phyloP scores from a whole-genome alignment of 169 alveolate genomes.

The Perkinsus marinus region DNA sequence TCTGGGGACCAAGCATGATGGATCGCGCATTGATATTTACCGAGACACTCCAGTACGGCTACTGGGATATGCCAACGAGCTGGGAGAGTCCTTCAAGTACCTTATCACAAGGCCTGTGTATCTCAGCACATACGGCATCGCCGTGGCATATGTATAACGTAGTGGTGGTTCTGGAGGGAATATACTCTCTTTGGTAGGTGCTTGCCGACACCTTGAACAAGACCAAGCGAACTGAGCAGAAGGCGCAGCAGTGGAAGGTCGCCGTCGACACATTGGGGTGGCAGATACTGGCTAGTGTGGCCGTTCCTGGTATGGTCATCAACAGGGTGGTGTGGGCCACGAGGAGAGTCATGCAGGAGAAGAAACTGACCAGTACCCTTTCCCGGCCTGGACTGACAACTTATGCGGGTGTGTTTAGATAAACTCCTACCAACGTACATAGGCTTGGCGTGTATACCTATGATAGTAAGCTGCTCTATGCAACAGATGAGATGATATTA shows the following conservation, averaged over 20 bases:
- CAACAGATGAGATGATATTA: not conserved
- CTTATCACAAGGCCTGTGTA: not conserved
- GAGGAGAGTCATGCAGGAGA: not conserved
- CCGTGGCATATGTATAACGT: not conserved
- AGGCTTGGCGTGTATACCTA: not conserved
- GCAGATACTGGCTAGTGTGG: not conserved
- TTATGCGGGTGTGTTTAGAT: not conserved
- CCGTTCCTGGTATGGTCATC: not conserved
- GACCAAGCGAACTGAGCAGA: not conserved
- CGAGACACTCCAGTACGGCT: not conserved
- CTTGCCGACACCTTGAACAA: not conserved
- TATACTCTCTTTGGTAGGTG: not conserved
- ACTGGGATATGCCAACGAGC: not conserved
- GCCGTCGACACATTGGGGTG: not conserved
- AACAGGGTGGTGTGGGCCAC: not conserved
- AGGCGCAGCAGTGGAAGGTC: not conserved
- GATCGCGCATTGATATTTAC: not conserved
- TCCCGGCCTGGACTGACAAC: not conserved
- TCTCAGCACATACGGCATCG: not conserved
- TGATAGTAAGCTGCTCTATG: not conserved
- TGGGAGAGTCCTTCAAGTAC: not conserved
- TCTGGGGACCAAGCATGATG: not conserved
- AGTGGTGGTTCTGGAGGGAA: not conserved
- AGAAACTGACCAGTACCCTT: not conserved
- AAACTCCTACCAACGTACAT: not conserved